A percentile compares a stretch with the other conserved stretches of the same genome.
These are phyloP conservation scores for Venustampulla echinocandica DNA, from an alignment of 495 filamentous ascomycete species.

Conservation along the genomic window DNA sequence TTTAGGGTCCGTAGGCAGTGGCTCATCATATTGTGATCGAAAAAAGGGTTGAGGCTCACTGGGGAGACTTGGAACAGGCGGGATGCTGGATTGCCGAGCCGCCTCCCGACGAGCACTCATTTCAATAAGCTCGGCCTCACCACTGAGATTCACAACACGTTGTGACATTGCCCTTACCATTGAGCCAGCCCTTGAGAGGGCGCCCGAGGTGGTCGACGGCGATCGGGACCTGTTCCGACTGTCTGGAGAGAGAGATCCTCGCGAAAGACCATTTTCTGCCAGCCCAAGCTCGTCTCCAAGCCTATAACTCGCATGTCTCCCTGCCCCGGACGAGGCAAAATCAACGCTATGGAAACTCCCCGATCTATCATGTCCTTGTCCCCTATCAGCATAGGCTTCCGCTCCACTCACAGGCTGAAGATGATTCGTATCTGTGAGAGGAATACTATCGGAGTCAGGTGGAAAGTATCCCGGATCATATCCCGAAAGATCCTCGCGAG, in stretches of 20 bases:
- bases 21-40: conserved; percentile 18
- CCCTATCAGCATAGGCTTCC: conserved; percentile 1
- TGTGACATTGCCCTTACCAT: conserved; percentile 96
- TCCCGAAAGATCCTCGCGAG: conserved; percentile 38
- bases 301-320: conserved; percentile 32
- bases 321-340: conserved; percentile 30
- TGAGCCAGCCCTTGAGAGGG: conserved; percentile 68
- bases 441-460: conserved; percentile 58
- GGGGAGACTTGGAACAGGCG: conserved; percentile 15
- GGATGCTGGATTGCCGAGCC: conserved; percentile 8
- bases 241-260: conserved; percentile 34
- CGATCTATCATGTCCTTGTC: conserved; percentile 50
- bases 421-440: conserved; percentile 51
- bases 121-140: conserved; percentile 50
- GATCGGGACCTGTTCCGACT: conserved; percentile 51
- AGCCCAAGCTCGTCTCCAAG: conserved; percentile 56
- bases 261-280: conserved; percentile 41
- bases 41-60: conserved; percentile 14
- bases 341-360: conserved; percentile 51
- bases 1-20: conserved; percentile 15
- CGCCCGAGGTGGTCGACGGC: conserved; percentile 36
- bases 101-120: conserved; percentile 23
- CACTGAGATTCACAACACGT: conserved; percentile 94
- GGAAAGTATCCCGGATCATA: conserved; percentile 37
- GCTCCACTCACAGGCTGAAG: conserved; percentile 62